Conservation (phyloP, 345 rosid genomes). For the Salix purpurea region DNA sequence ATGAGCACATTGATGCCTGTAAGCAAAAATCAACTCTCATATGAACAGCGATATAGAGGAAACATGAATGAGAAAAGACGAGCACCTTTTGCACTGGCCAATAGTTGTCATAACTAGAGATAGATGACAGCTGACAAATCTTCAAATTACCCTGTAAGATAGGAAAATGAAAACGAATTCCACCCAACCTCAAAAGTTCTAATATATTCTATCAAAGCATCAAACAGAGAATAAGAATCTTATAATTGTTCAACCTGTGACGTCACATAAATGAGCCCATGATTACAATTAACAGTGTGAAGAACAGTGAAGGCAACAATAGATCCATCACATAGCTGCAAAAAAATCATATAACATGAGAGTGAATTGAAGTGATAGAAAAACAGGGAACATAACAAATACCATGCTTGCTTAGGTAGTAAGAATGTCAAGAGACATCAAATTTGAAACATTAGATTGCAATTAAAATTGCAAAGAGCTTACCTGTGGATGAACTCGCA, state of each 20-base stretch:
- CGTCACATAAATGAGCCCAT: constrained; percentile 89
- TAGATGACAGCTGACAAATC: constrained; percentile 86
- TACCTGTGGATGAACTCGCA: constrained; percentile 97
- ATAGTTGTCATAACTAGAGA: constrained; percentile 81
- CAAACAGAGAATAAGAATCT: constrained; percentile 3
- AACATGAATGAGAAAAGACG: background rate
- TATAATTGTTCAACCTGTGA: constrained; percentile 56
- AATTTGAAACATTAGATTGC: background rate
- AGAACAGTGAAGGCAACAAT: constrained; percentile 95
- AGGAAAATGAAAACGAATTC: constrained; percentile 13
- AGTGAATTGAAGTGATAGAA: background rate
- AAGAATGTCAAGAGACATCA: background rate
- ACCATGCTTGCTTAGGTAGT: constrained; percentile 9
- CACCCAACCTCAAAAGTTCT: background rate
- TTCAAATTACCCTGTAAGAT: constrained; percentile 71
- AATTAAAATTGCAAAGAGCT: constrained; percentile 13
- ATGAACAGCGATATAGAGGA: background rate
- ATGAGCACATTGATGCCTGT: constrained; percentile 7
- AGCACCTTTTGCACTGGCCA: constrained; percentile 95
- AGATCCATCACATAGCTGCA: constrained; percentile 92
- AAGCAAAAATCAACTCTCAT: background rate
- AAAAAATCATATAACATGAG: background rate
- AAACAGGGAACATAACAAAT: background rate
- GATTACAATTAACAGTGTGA: constrained; percentile 95
- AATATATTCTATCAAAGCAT: background rate